A percentile compares a stretch with the other conserved stretches of the same genome.
These are phyloP conservation scores for Camellia japonica DNA, from an alignment of 148 eudicot species.

Conservation along the genomic window DNA sequence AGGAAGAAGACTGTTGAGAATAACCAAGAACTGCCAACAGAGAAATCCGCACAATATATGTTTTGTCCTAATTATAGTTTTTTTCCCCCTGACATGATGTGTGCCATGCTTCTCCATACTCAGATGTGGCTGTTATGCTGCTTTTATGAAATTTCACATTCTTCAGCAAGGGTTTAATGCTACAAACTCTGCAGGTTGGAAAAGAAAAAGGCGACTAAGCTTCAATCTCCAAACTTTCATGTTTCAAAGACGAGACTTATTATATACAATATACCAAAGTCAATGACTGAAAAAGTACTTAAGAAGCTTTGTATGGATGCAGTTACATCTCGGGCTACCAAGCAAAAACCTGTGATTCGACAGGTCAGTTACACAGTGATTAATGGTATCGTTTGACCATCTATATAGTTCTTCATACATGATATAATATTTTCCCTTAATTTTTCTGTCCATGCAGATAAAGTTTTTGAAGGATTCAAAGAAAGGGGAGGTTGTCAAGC, in stretches of 20 bases:
- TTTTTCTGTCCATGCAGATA: constrained; percentile 46
- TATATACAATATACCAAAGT: constrained; percentile 86
- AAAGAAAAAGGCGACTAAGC: constrained; percentile 65
- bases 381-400: constrained; percentile 14
- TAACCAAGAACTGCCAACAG: background rate
- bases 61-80: background rate
- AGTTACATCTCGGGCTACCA: constrained; percentile 80
- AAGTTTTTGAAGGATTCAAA: constrained; percentile 71
- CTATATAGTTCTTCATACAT: constrained; percentile 2
- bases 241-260: constrained; percentile 85
- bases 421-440: background rate
- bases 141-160: background rate
- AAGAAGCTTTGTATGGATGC: constrained; percentile 71
- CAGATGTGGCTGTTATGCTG: background rate
- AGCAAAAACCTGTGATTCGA: constrained; percentile 74
- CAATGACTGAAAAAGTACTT: constrained; percentile 63
- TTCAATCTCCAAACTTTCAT: constrained; percentile 87
- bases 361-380: constrained; percentile 54
- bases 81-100: no score
- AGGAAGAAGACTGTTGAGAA: background rate
- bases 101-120: no score
- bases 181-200: constrained; percentile 58
- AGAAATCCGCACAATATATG: background rate
- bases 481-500: constrained; percentile 49
- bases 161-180: constrained; percentile 11